Evolutionary conservation across 2,329 filamentous ascomycete species (phyloP), one percentile per base, ranked within the genome.

Genomic region (Blastomyces gilchristii): DNA sequence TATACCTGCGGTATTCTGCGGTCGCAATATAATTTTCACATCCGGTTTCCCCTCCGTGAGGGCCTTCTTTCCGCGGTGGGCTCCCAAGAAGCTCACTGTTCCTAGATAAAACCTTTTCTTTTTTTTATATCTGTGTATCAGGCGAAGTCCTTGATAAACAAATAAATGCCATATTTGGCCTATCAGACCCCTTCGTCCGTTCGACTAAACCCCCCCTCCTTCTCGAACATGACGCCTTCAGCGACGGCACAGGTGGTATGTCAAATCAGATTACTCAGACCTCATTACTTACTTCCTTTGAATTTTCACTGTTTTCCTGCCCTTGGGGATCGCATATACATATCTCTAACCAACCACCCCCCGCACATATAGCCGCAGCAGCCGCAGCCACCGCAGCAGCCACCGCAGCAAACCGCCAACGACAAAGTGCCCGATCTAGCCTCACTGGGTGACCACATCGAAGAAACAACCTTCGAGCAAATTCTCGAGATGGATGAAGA

Each of bases 401-500:
- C 18, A 7, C 43, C n/a, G 8, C 47, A 12, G 22, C 47, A 25
- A 11, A 8, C 47, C 47, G 73, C 78, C 76, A 78, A 80, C 69
- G 77, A 81, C 66, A 78, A 76, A 62, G 73, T 75, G 64, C 75
- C 78, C 63, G 80, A 76, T 65, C 75, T 85, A 70, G 80, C 81
- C 64, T 84, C 89, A 65, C 84, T 91, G 68, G 86, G 85, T 64
- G 89, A 94, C 68, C 82, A 82, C 73, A 87, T 99, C 76, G 93
- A 97, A 75, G 78, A 81, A 65, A 74, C 77, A 62, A 96, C 91
- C 63, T 99, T 99, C 71, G 86, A 87, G 70, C 94, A 97, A 80
- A 97, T 99, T 74, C 85, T 97, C 66, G 94, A 97, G 77, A 97
- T 99, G 93, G 94, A 99, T 75, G 94, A 97, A 67, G 88, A 90